Conservation (phyloP, 768 basidiomycete species). For the Lepiota subincarnata region DNA sequence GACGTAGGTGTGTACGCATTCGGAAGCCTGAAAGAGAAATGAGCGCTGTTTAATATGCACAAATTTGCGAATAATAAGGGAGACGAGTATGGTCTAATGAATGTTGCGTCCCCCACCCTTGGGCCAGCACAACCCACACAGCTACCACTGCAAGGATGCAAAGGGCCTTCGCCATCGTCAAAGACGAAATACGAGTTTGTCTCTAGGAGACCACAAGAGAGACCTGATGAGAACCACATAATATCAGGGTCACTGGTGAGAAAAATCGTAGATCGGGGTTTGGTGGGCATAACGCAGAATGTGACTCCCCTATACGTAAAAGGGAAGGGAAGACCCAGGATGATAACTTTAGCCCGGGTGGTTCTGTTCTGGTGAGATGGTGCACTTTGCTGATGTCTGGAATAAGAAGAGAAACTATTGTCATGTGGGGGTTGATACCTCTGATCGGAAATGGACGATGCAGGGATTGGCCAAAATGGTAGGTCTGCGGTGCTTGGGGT, state of each 20-base stretch:
- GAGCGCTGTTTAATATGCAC: not conserved
- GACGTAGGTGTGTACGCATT: constrained; percentile 3
- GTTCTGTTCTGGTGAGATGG: not conserved
- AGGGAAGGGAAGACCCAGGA: not conserved
- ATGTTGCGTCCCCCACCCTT: not conserved
- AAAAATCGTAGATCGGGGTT: not conserved
- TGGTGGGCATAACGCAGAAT: constrained; percentile 1
- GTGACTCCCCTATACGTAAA: not conserved
- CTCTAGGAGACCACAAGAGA: not conserved
- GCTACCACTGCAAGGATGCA: not conserved
- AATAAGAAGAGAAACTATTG: not conserved
- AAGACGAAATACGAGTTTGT: constrained; percentile 1
- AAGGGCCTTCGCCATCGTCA: not conserved
- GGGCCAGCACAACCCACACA: not conserved
- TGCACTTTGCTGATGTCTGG: not conserved
- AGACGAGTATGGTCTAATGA: constrained; percentile 7
- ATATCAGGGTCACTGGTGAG: not conserved
- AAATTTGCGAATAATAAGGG: not conserved
- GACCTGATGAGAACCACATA: not conserved
- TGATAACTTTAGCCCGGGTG: constrained; percentile 1
- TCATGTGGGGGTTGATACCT: not conserved
- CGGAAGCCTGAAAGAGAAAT: constrained; percentile 1
- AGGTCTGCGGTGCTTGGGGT: constrained; percentile 6
- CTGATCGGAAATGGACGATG: not conserved
- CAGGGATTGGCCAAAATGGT: not conserved